Percentiles rank a stretch among this genome's conserved stretches.
Evolutionary conservation across 169 alveolate species (phyloP).

Genomic region (Miamiensis avidus): DNA sequence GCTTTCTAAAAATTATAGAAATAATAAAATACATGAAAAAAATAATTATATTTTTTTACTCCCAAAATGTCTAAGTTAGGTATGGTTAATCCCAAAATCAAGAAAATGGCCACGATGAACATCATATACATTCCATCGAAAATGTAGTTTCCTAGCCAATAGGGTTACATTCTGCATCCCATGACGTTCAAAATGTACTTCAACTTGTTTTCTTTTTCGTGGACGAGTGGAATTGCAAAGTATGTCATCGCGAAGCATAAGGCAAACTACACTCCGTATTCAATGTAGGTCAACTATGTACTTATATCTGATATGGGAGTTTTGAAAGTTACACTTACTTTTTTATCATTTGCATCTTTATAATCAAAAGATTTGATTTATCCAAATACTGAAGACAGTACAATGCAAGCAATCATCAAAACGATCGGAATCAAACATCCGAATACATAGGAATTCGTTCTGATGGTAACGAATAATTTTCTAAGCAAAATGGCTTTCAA

Average conservation of each 20-base stretch:
- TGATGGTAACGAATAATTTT: constrained; percentile 16
- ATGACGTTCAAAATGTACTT: constrained; percentile 46
- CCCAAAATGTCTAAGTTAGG: no score
- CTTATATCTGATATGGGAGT: no score
- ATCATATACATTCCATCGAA: constrained; percentile 34
- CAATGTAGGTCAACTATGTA: not conserved
- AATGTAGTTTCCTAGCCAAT: constrained; percentile 42
- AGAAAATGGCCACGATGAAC: constrained; percentile 1
- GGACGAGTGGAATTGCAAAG: constrained; percentile 36
- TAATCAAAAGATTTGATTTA: constrained; percentile 5
- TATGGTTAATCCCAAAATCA: no score
- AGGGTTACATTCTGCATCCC: constrained; percentile 47
- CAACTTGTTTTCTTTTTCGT: constrained; percentile 53
- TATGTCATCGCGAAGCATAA: constrained; percentile 42
- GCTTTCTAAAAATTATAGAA: not conserved
- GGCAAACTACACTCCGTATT: constrained; percentile 23
- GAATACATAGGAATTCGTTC: constrained; percentile 19
- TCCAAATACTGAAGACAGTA: not conserved
- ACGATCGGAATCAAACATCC: constrained; percentile 11
- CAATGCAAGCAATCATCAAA: not conserved
- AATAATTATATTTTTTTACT: no score
- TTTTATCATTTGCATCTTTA: not conserved
- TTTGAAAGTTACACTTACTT: no score
- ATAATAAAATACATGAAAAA: not conserved
- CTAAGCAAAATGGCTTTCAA: constrained; percentile 25